These are phyloP conservation scores for Amanita molliuscula DNA, from an alignment of 768 basidiomycete species.

Conservation along the genomic window DNA sequence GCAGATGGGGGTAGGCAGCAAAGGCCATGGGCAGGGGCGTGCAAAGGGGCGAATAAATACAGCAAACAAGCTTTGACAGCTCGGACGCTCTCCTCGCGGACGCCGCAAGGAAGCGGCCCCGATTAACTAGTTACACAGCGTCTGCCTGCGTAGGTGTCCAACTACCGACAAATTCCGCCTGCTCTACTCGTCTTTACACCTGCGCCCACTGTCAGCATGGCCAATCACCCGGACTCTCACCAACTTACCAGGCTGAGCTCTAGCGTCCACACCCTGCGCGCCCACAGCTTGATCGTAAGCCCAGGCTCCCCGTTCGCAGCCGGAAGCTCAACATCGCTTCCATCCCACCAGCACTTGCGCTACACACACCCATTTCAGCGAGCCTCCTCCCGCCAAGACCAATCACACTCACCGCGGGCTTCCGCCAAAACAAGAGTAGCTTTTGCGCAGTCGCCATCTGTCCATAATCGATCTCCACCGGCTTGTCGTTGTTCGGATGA, in stretches of 20 bases:
- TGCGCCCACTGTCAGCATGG: not conserved
- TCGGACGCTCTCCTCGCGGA: no score
- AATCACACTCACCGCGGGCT: conserved; percentile 81
- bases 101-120: no score
- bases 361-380: conserved; percentile 21
- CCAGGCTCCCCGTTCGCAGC: conserved; percentile 38
- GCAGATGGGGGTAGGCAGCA: conserved; percentile 9
- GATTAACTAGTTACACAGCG: no score
- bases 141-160: not conserved
- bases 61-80: conserved; percentile 2
- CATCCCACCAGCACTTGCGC: conserved; percentile 99
- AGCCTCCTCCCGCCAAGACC: conserved; percentile 1
- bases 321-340: conserved; percentile 80
- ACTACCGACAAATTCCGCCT: not conserved
- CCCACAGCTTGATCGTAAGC: conserved; percentile 83
- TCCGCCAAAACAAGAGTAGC: conserved; percentile 94
- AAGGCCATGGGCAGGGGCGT: conserved; percentile 3
- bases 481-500: conserved; percentile 51
- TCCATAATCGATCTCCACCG: conserved; percentile 75
- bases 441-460: conserved; percentile 99
- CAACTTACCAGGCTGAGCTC: conserved; percentile 81
- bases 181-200: not conserved
- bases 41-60: conserved; percentile 10
- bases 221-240: not conserved
- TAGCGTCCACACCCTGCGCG: conserved; percentile 94